Base-by-base conservation (phyloP, 2,329 filamentous ascomycete species). In the Gnomoniopsis sp. region DNA sequence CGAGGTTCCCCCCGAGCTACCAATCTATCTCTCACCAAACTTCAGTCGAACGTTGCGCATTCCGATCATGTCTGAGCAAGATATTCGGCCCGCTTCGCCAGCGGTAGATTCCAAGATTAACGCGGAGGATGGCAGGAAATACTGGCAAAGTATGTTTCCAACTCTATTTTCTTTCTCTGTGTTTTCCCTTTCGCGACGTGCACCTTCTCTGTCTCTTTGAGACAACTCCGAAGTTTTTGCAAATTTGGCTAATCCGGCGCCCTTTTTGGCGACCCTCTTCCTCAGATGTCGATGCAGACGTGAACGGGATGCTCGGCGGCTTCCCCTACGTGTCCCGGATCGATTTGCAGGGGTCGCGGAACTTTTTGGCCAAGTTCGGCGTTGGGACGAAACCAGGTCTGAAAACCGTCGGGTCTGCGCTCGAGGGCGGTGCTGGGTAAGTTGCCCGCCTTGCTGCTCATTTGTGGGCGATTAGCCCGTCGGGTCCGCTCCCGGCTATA, bases 301-400 rank as follows among this genome's bases (percentile, higher is more conserved):
- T 77, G 49, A 82, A 88, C 66, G 90, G 91, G 68, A 93, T 95
- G 88, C 87, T 96, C 1, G 92, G 91, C 62, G 90, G 93, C 72
- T 77, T 77, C 59, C 70, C 76, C 14, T 80, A 86, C 70, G 81
- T 90, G 68, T 88, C 85, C 36, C 82, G 84, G 62, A 81, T 89
- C 60, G 90, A 93, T 70, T 77, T 93, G 8, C 84, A 87, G 65
- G 86, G 86, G 43, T 90, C 87, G 3, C 80, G 83, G 65, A 86
- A 80, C 68, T 91, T 93, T 71, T 75, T 92, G 44, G 81, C 84
- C 46, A 91, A 91, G 71, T 74, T 93, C 2, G 83, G 84, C 23
- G 70, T 81, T 62, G 71, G 71, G 60, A 68, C 69, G 47, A 72
- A 69, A 60, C 63, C 70, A 51, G 66, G 75, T 46, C 66, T 67